Evolutionary conservation across 2,329 filamentous ascomycete species (phyloP).

Genomic region (Pyricularia grisea): DNA sequence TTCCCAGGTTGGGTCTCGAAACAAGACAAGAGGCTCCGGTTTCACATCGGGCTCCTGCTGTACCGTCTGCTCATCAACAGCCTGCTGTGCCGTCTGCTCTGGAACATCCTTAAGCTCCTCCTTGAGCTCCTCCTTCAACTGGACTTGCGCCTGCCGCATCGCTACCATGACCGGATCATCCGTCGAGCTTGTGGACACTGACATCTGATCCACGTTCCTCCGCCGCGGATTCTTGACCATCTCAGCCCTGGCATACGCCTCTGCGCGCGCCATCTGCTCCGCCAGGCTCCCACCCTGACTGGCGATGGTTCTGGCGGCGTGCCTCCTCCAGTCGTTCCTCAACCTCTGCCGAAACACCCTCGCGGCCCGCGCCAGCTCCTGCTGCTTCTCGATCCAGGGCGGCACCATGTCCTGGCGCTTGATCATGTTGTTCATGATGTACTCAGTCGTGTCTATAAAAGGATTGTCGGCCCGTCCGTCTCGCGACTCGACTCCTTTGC

Average conservation of each 20-base stretch:
- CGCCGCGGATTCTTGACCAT: constrained; percentile 49
- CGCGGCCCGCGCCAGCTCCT: constrained; percentile 66
- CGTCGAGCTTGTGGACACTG: constrained; percentile 35
- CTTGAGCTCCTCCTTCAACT: constrained; percentile 10
- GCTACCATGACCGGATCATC: constrained; percentile 39
- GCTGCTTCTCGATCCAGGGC: constrained; percentile 98
- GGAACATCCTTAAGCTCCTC: background rate
- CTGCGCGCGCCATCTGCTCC: constrained; percentile 62
- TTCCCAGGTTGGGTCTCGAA: constrained; percentile 74
- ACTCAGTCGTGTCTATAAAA: constrained; percentile 93
- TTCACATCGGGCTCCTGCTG: background rate
- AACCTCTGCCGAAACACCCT: constrained; percentile 65
- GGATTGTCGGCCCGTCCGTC: constrained; percentile 77
- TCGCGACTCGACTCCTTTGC: constrained; percentile 64
- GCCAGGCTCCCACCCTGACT: constrained; percentile 66
- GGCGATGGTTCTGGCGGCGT: constrained; percentile 70
- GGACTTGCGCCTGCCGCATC: constrained; percentile 23
- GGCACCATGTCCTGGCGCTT: constrained; percentile 92
- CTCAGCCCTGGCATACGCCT: constrained; percentile 70
- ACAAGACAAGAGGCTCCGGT: constrained; percentile 35
- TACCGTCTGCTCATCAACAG: background rate
- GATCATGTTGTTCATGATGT: constrained; percentile 98
- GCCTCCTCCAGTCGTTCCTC: constrained; percentile 73
- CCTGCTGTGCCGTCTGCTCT: background rate
- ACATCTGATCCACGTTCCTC: constrained; percentile 33